These are phyloP conservation scores for Sordariomycetes sp. DNA, from an alignment of 2,329 filamentous ascomycete genomes.

Conservation along the genomic window DNA sequence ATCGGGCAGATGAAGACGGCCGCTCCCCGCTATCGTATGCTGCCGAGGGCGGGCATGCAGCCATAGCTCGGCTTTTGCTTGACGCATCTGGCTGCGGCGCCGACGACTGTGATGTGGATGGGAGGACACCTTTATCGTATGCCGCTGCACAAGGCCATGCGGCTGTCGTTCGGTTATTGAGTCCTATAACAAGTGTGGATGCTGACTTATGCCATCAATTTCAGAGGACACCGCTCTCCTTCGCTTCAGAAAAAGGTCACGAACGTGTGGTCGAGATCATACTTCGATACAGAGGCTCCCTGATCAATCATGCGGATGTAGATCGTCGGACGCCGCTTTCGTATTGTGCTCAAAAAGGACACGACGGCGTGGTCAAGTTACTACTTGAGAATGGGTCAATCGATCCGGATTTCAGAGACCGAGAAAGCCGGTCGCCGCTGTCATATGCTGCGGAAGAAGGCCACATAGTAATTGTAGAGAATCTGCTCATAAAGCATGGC, in stretches of 20 bases:
- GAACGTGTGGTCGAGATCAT: no score
- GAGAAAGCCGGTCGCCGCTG: not conserved
- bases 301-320: no score
- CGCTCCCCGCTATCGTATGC: not conserved
- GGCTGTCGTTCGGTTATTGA: no score
- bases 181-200: no score
- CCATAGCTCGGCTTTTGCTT: not conserved
- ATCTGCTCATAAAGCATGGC: not conserved
- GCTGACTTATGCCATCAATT: no score
- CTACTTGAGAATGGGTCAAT: not conserved
- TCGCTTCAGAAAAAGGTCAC: no score
- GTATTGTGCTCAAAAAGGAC: not conserved
- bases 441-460: not conserved
- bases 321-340: not conserved
- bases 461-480: not conserved
- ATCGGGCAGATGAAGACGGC: not conserved
- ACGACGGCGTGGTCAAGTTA: constrained; percentile 4
- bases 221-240: constrained; percentile 1
- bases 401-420: constrained; percentile 1
- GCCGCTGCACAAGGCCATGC: not conserved
- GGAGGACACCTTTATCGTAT: not conserved
- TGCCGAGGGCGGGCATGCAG: not conserved
- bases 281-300: no score
- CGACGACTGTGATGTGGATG: not conserved
- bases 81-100: not conserved